Percentiles rank a stretch among this genome's conserved stretches.
Evolutionary conservation across 495 filamentous ascomycete species (phyloP).

Genomic region (Hypoxylon fuscum): DNA sequence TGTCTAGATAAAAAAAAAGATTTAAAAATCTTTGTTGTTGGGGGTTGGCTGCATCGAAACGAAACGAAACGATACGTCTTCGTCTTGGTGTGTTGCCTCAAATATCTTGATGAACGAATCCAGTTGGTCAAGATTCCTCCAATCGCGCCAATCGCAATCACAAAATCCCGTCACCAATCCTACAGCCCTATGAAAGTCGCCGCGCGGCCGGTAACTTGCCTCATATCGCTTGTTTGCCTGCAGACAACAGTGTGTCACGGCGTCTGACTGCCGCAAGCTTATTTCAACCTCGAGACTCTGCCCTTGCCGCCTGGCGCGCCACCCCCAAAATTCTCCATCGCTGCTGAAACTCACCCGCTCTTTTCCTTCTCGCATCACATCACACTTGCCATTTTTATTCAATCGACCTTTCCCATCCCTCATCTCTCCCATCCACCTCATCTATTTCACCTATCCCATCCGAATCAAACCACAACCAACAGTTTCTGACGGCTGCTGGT

Average conservation of each 20-base stretch:
- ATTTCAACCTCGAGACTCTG: conserved; percentile 33
- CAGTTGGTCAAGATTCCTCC: conserved; percentile 44
- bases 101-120: conserved; percentile 33
- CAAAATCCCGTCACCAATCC: conserved; percentile 34
- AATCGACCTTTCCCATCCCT: conserved; percentile 5
- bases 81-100: conserved; percentile 41
- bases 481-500: neutral
- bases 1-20: conserved; percentile 7
- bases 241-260: conserved; percentile 40
- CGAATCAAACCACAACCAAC: neutral
- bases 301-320: conserved; percentile 32
- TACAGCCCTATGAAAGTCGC: conserved; percentile 26
- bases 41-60: conserved; percentile 35
- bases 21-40: conserved; percentile 29
- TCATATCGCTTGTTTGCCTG: conserved; percentile 33
- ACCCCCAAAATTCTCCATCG: conserved; percentile 25
- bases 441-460: conserved; percentile 1
- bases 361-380: conserved; percentile 2
- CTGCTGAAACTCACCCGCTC: neutral
- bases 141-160: conserved; percentile 44
- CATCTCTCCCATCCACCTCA: neutral
- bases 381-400: neutral
- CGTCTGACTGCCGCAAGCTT: conserved; percentile 35
- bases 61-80: neutral
- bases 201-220: conserved; percentile 33